phyloP scores from a whole-genome alignment of 2,329 filamentous ascomycete genomes.

The Fusarium keratoplasticum region DNA sequence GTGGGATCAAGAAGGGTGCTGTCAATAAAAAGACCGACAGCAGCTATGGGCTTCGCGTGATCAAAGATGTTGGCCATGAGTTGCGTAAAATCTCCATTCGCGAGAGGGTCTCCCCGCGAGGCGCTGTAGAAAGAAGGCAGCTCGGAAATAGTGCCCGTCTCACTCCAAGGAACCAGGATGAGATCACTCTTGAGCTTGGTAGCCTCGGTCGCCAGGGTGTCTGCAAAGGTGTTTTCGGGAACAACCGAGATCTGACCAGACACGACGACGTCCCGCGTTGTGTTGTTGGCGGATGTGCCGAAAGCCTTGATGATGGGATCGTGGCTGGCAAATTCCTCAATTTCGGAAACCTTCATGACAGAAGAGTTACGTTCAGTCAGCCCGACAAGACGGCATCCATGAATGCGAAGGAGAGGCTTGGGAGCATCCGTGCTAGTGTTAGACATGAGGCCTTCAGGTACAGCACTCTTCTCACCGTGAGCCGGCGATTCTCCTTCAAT shows the following conservation, averaged over 20 bases:
- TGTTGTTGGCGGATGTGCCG: conserved; percentile 55
- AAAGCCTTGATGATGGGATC: conserved; percentile 94
- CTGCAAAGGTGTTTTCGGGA: conserved; percentile 80
- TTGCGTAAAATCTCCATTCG: conserved; percentile 23
- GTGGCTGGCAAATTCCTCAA: conserved; percentile 75
- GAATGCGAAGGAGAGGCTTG: conserved; percentile 47
- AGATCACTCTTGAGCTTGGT: conserved; percentile 77
- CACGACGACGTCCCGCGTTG: conserved; percentile 67
- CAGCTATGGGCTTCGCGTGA: conserved; percentile 1
- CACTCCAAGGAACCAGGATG: conserved; percentile 86
- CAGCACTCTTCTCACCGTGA: background rate
- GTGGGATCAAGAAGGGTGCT: conserved; percentile 20
- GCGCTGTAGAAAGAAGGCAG: conserved; percentile 27
- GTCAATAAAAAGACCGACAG: conserved; percentile 17
- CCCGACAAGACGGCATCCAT: conserved; percentile 86
- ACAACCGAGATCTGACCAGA: conserved; percentile 84
- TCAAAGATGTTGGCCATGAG: conserved; percentile 24
- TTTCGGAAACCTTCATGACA: conserved; percentile 90
- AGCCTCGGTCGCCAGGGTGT: conserved; percentile 78
- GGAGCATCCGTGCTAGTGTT: background rate
- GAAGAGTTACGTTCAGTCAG: conserved; percentile 92
- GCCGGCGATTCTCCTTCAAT: background rate
- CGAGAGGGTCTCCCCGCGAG: conserved; percentile 17
- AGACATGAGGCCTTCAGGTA: background rate
- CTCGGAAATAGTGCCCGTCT: conserved; percentile 21